Conservation (phyloP, 202 grass and related monocot genomes). For the Cymbopogon flexuosus region DNA sequence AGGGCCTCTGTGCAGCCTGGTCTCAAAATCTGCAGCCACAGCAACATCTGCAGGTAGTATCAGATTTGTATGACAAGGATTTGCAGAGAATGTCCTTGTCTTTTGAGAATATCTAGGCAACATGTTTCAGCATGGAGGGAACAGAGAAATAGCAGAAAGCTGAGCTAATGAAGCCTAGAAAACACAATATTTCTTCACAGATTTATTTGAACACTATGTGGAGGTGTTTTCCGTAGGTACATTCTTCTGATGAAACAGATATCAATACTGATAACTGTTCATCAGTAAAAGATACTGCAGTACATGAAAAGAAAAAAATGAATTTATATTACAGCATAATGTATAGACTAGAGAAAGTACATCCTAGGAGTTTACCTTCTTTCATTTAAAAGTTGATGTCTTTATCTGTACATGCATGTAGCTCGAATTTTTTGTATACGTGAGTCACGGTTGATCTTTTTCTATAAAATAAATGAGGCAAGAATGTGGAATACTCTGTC, state of each 20-base stretch:
- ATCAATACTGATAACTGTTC: slow-evolving; percentile 34
- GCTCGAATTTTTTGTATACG: slow-evolving; percentile 29
- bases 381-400: slow-evolving; percentile 29
- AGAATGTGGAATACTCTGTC: slow-evolving; percentile 27
- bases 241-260: slow-evolving; percentile 24
- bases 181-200: slow-evolving; percentile 29
- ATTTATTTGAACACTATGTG: slow-evolving; percentile 29
- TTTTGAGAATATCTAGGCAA: slow-evolving; percentile 52
- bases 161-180: slow-evolving; percentile 25
- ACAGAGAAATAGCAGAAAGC: slow-evolving; percentile 33
- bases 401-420: slow-evolving; percentile 37
- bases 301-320: neutral
- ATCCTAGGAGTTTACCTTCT: slow-evolving; percentile 26
- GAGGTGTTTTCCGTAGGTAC: slow-evolving; percentile 27
- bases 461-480: slow-evolving; percentile 34
- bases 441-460: slow-evolving; percentile 31
- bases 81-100: slow-evolving; percentile 50
- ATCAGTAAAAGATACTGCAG: slow-evolving; percentile 6
- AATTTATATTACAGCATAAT: slow-evolving; percentile 31
- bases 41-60: slow-evolving; percentile 38
- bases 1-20: slow-evolving; percentile 39
- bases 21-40: slow-evolving; percentile 41
- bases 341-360: slow-evolving; percentile 38
- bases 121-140: slow-evolving; percentile 22
- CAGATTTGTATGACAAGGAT: slow-evolving; percentile 50